A percentile compares a stretch with the other conserved stretches of the same genome.
Evolutionary conservation across 129 eudicot species (phyloP).

Genomic region (Saussurea involucrata): DNA sequence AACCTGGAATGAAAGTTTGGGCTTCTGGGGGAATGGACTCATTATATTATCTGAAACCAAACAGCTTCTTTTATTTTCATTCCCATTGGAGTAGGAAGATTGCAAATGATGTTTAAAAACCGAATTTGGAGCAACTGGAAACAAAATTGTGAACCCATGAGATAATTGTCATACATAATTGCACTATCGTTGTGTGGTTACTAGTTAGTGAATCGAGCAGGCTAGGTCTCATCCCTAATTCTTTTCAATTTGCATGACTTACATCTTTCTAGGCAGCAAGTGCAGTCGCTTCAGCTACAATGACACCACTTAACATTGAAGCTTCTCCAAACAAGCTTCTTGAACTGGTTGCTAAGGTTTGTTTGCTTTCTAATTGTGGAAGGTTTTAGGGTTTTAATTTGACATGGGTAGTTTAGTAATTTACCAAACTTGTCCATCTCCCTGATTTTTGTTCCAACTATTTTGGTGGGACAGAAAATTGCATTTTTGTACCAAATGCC

Average conservation of each 20-base stretch:
- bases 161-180: not conserved
- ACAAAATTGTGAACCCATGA: not conserved
- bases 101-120: not conserved
- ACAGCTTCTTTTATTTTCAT: no score
- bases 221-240: not conserved
- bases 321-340: slow-evolving; percentile 80
- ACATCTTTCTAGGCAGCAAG: slow-evolving; percentile 59
- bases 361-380: slow-evolving; percentile 10
- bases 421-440: not conserved
- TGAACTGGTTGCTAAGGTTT: slow-evolving; percentile 86
- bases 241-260: not conserved
- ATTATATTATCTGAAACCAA: no score
- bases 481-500: not conserved
- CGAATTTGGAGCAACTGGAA: not conserved
- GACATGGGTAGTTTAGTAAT: not conserved
- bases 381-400: not conserved
- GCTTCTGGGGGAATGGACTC: no score
- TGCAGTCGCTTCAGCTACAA: slow-evolving; percentile 94
- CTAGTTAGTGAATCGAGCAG: not conserved
- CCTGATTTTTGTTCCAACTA: not conserved
- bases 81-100: not conserved
- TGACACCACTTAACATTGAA: slow-evolving; percentile 79
- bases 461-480: not conserved
- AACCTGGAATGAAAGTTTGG: no score
- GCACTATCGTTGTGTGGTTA: not conserved